Evolutionary conservation across 177 flowering plant genomes (phyloP).

Genomic region (Vitis hybrid): DNA sequence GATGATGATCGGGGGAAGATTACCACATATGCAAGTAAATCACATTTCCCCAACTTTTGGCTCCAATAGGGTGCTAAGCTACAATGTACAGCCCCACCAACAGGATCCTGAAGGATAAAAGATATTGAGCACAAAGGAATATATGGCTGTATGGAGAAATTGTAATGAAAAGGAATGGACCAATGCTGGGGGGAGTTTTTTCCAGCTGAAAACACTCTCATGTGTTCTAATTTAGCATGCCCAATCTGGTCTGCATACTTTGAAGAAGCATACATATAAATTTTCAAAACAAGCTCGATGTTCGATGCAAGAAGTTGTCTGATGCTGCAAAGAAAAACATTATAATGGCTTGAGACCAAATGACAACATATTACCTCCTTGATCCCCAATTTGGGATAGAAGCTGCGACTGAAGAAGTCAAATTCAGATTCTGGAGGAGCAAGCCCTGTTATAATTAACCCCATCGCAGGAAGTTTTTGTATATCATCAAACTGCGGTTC

Average conservation of each 20-base stretch:
- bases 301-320: neutral
- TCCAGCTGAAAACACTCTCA: too few species aligned
- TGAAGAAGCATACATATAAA: too few species aligned
- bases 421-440: constrained; percentile 65
- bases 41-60: constrained; percentile 63
- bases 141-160: too few species aligned
- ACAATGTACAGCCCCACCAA: constrained; percentile 82
- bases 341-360: neutral
- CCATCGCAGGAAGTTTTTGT: constrained; percentile 49
- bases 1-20: constrained; percentile 13
- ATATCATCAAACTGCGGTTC: constrained; percentile 62
- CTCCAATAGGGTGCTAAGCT: constrained; percentile 75
- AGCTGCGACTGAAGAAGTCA: constrained; percentile 69
- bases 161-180: too few species aligned
- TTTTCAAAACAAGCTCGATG: neutral
- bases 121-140: neutral
- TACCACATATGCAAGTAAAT: constrained; percentile 60
- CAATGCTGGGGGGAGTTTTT: too few species aligned
- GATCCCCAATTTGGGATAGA: constrained; percentile 67
- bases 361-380: constrained; percentile 54
- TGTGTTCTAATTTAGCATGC: too few species aligned
- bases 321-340: neutral
- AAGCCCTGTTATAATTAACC: constrained; percentile 58
- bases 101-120: constrained; percentile 63
- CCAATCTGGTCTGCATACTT: too few species aligned